Evolutionary conservation across 2,329 filamentous ascomycete genomes (phyloP), one percentile per base, ranked within the genome.

Genomic region (Penicillium sumatraense): DNA sequence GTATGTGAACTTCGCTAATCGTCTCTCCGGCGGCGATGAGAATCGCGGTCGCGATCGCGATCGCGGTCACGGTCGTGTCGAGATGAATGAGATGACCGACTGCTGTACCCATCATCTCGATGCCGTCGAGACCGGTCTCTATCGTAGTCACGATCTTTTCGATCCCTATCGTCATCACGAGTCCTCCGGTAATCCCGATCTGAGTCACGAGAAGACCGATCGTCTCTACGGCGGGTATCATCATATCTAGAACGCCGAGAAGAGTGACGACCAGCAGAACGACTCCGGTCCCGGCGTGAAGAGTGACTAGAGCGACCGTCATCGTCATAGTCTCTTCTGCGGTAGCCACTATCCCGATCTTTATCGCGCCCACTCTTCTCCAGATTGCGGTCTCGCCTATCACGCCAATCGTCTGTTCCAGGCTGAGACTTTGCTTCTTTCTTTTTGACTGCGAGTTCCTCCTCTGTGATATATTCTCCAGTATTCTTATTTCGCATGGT

Each of bases 391-490:
- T 80, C 74, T 53, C 76, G 68, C 62, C 76, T 69, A 48, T 80
- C 74, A 58, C 74, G 73, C 75, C 76, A 78, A 47, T 78, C 72
- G n/a, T 74, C 74, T 48, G 77, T 72, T 29, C 72, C 72, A 35
- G 76, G 73, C 57, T 78, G 76, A 16, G 69, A 64, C 42, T 80
- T 80, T 54, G 80, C 40, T 8, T 46, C 73, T 38, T 79, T 75
- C 64, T 83, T 81, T 45, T 81, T 72, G 59, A 79, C 72, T 61
- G 83, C 79, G 14, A 87, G 71, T 64, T 88, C 86, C 53, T 86
- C 83, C 69, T 88, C 84, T 0, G 83, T 86, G 33, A 87, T 77
- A 49, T 80, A 75, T 72, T 87, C 83, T 11, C 86, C 86, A 0
- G 86, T 89, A 58, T 78, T 77, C 64, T 83, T 85, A 67, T 87